Conservation (phyloP, 2,329 filamentous ascomycete genomes). For the Emergomyces africanus region DNA sequence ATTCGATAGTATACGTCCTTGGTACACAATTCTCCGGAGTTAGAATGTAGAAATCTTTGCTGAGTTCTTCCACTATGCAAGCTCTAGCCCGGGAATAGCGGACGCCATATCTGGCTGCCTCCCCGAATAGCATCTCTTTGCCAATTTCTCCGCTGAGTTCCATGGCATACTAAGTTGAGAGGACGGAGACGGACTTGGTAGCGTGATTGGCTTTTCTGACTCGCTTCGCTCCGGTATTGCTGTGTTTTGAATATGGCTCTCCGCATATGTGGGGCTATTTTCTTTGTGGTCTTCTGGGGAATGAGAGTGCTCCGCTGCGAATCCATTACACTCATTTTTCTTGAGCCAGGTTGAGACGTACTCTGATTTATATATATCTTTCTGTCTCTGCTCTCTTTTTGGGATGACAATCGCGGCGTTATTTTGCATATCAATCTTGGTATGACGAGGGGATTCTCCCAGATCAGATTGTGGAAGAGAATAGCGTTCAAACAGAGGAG, state of each 20-base stretch:
- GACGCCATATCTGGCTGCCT: background rate
- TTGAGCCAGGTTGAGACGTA: background rate
- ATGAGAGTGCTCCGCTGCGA: background rate
- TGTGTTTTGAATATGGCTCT: background rate
- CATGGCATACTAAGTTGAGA: conserved; percentile 13
- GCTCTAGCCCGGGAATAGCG: background rate
- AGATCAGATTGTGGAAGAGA: background rate
- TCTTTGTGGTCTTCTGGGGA: background rate
- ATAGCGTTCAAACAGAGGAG: background rate
- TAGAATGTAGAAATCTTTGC: background rate
- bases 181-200: conserved; percentile 12
- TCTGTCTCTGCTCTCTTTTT: background rate
- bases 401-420: background rate
- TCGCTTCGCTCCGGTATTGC: background rate
- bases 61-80: background rate
- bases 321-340: background rate
- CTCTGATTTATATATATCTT: background rate
- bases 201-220: conserved; percentile 4
- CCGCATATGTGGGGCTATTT: background rate
- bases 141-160: conserved; percentile 8
- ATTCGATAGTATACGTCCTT: background rate
- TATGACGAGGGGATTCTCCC: background rate
- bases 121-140: background rate
- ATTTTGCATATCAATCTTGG: background rate
- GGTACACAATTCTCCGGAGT: background rate